Evolutionary conservation across 2,329 filamentous ascomycete species (phyloP).

Genomic region (Epicoccum sorghinum): DNA sequence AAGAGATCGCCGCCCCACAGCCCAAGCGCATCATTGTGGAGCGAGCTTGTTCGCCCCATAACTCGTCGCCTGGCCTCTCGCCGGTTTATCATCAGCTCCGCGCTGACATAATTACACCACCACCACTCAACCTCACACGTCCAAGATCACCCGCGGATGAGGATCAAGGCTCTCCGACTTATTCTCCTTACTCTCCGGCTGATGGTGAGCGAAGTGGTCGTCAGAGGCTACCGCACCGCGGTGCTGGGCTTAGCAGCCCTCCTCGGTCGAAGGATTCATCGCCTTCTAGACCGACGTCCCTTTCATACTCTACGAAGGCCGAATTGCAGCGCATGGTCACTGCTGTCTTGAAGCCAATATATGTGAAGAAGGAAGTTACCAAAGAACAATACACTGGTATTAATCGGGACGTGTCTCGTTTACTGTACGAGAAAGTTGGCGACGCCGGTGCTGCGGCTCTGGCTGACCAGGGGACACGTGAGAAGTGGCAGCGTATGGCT

Average conservation of each 20-base stretch:
- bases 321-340: slow-evolving; percentile 90
- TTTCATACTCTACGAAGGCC: slow-evolving; percentile 84
- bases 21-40: slow-evolving; percentile 51
- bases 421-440: slow-evolving; percentile 75
- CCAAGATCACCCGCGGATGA: slow-evolving; percentile 64
- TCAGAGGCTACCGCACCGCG: slow-evolving; percentile 36
- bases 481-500: slow-evolving; percentile 77
- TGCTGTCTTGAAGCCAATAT: slow-evolving; percentile 79
- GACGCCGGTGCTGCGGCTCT: slow-evolving; percentile 58
- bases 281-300: slow-evolving; percentile 65
- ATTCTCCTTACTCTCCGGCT: slow-evolving; percentile 67
- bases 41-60: slow-evolving; percentile 50
- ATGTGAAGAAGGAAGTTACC: slow-evolving; percentile 77
- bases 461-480: slow-evolving; percentile 66
- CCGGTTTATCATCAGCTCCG: slow-evolving; percentile 71
- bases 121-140: slow-evolving; percentile 62
- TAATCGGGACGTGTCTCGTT: slow-evolving; percentile 86
- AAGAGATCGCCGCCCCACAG: slow-evolving; percentile 45
- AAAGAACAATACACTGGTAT: slow-evolving; percentile 92
- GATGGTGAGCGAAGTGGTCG: slow-evolving; percentile 49
- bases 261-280: slow-evolving; percentile 67
- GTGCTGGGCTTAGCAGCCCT: slow-evolving; percentile 47
- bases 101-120: slow-evolving; percentile 70
- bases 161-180: slow-evolving; percentile 67
- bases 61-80: slow-evolving; percentile 71